Evolutionary conservation across 306 rosid species (phyloP).

Genomic region (Dalbergia cochinchinensis): DNA sequence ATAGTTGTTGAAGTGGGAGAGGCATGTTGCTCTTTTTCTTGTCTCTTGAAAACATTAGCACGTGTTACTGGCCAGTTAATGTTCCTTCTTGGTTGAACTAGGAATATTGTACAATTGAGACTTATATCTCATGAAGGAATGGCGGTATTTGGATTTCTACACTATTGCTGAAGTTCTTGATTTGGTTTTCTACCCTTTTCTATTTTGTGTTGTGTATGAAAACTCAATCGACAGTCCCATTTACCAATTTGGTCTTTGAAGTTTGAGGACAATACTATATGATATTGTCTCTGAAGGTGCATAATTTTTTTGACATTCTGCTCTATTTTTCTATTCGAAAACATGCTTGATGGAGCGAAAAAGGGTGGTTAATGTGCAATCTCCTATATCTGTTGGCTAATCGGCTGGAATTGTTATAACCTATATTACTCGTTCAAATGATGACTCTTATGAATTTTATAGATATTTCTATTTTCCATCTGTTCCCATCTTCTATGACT

Average conservation of each 20-base stretch:
- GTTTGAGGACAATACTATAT: neutral
- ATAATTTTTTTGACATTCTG: no score
- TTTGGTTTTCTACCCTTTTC: no score
- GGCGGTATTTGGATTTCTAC: conserved; percentile 40
- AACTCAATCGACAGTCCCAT: neutral
- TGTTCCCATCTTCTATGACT: no score
- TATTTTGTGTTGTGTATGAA: neutral
- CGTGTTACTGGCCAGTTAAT: conserved; percentile 33
- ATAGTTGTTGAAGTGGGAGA: conserved; percentile 47
- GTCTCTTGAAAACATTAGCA: conserved; percentile 40
- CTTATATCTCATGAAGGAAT: conserved; percentile 37
- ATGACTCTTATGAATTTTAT: no score
- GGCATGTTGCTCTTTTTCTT: conserved; percentile 30
- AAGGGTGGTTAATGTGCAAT: no score
- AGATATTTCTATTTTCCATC: no score
- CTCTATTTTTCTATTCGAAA: no score
- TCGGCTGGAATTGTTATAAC: no score
- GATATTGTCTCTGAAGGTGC: no score
- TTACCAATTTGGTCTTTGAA: neutral
- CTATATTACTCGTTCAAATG: no score
- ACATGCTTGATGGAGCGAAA: no score
- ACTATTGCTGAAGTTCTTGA: neutral
- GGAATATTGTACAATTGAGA: conserved; percentile 51
- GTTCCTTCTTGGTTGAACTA: conserved; percentile 31
- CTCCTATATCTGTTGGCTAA: no score